Percentiles rank a stretch among this genome's conserved stretches.
Evolutionary conservation across 441 rosid species (phyloP).

Genomic region (Theobroma grandiflorum): DNA sequence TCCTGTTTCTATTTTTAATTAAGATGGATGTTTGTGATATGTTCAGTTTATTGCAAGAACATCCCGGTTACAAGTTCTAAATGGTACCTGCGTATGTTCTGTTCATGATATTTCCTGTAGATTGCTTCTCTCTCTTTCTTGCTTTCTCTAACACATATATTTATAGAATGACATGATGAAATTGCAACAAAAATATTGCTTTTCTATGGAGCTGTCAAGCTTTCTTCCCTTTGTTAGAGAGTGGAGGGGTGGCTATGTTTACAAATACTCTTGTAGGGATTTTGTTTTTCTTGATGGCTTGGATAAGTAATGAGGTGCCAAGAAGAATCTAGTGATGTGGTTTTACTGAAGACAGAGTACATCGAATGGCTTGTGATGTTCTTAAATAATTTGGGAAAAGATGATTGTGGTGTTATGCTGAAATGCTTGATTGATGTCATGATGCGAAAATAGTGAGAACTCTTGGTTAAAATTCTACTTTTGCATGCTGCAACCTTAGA

Average conservation of each 20-base stretch:
- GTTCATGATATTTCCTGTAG: neutral
- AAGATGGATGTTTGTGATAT: neutral
- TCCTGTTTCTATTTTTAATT: slow-evolving; percentile 1
- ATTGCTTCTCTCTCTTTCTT: neutral
- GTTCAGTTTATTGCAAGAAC: neutral
- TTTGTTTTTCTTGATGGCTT: slow-evolving; percentile 4
- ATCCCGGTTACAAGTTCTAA: neutral
- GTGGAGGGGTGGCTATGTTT: neutral
- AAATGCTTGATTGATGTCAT: slow-evolving; percentile 1
- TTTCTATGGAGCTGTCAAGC: neutral
- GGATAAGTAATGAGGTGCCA: neutral
- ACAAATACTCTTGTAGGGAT: neutral
- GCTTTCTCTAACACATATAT: neutral
- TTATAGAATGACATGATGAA: neutral
- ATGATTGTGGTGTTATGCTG: neutral
- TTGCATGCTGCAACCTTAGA: neutral
- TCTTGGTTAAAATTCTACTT: slow-evolving; percentile 6
- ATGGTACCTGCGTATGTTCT: neutral
- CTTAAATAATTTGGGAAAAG: neutral
- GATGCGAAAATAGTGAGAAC: neutral
- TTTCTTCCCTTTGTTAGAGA: neutral
- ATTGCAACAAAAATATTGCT: neutral
- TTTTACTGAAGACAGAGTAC: neutral
- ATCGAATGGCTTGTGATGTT: neutral
- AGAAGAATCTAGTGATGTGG: neutral